Base-by-base conservation (phyloP, 108 stramenopile genomes). In the Parietichytrium sp. region DNA sequence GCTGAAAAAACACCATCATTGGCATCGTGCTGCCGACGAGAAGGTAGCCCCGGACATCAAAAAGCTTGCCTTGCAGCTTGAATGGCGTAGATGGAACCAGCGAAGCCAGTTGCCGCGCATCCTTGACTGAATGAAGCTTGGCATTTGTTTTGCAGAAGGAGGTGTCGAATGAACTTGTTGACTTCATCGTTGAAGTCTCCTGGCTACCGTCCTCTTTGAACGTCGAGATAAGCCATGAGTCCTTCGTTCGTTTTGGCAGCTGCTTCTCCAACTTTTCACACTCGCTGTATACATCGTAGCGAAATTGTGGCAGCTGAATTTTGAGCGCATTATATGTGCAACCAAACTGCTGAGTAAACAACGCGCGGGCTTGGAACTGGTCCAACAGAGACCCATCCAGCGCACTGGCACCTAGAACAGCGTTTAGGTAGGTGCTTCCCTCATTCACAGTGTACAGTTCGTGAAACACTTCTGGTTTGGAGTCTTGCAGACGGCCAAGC, bases 311-410 rank as follows among this genome's bases (percentile, higher is more conserved):
- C 61, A 42, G 61, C 42, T 72, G 61, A 25, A 72, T 45, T 42
- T 72, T 72, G 61, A 72, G 61, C 20, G 61, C 61, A 38, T 72
- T 72, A 42, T 72, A 72, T 15, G 61, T 45, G 20, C 61, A 72
- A n/a, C 61, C 61, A 72, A 72, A 72, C 15, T 27, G 36, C 3
- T 72, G 36, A n/a, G 61, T 42, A 33, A 72, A 25, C 6, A 13
- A 12, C 33, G 61, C 36, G 15, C 61, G 61, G 20, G 61, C 61
- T 0, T 45, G 38, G 42, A 45, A 72, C 3, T 72, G 61, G 38
- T 72, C 61, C 20, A 72, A 42, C 15, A 72, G 18, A 15, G 15
- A 25, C 6, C 61, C 61, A 20, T 72, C 61, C 20, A 72, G 20
- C 13, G 38, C 61, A 7, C 38, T 45, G 33, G 61, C 61, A 0